Evolutionary conservation across 306 rosid species (phyloP), one percentile per base, ranked within the genome.

Genomic region (Dryas octopetala): DNA sequence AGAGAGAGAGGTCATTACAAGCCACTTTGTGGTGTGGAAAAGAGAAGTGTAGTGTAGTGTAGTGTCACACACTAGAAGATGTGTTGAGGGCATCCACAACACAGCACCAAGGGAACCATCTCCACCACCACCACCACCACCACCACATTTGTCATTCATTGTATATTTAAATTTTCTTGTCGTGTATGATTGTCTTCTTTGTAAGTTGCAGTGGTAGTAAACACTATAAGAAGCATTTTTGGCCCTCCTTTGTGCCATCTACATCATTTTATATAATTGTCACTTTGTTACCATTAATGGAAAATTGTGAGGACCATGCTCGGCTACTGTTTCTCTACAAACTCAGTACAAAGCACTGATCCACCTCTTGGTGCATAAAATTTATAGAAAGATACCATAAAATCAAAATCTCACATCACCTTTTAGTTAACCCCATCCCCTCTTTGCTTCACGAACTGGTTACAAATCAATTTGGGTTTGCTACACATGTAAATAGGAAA

Each of bases 91-190:
- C 76, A 67, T 60, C 47, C 67, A 77, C 55, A 71, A 73, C 61
- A 61, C 41, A 76, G 80, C 71, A 73, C 79, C 82, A 32, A 76
- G 79, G 65, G 82, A 77, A 77, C 78, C 66, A 73, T 68, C 79
- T 49, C 84, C 77, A 80, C 80, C 45, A 62, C 15, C 43, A 28
- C 32, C 32, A 28, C 32, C 32, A 76, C 70, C n/a, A 75, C 45
- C 49, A 26, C 9, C 52, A 72, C 69, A 49, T 53, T 19, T 44
- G 53, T 53, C 26, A 46, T 70, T 62, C 55, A 50, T 80, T 70
- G 5, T 44, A 45, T 32, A 10, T 9, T 8, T 17, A 19, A 1
- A 13, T 19, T 61, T 57, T 71, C 46, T 74, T 65, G 46, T 7
- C 12, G 19, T 45, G 43, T 51, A 49, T 76, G 70, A 71, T 71